A percentile compares a stretch with the other conserved stretches of the same genome.
Conservation (phyloP, 352 stramenopile species). For the Globisporangium nagaii region DNA sequence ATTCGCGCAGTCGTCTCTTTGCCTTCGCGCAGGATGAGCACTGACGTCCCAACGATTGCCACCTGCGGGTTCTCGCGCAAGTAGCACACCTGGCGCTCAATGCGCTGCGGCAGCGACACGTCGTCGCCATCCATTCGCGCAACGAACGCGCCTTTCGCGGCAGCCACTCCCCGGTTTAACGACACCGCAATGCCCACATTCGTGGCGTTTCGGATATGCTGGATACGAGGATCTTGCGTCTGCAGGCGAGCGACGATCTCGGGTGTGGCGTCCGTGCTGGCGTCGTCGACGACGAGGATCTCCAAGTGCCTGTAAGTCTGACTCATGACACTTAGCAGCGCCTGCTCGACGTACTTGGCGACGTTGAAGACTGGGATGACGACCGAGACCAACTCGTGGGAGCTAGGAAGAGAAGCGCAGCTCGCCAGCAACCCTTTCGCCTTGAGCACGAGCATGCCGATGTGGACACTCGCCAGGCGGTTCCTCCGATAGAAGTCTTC, state of each 20-base stretch:
- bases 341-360: conserved; percentile 29
- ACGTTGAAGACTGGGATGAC: conserved; percentile 76
- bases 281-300: conserved; percentile 71
- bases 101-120: conserved; percentile 43
- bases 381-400: conserved; percentile 44
- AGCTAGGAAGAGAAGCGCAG: no score
- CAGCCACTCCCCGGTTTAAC: conserved; percentile 63
- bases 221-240: conserved; percentile 22
- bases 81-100: conserved; percentile 48
- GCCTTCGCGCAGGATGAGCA: conserved; percentile 20
- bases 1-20: background rate
- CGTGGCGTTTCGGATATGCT: conserved; percentile 34
- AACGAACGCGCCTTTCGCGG: conserved; percentile 44
- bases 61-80: conserved; percentile 31
- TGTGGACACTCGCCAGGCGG: conserved; percentile 69
- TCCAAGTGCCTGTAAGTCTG: conserved; percentile 46
- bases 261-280: conserved; percentile 37
- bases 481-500: conserved; percentile 43
- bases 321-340: conserved; percentile 34
- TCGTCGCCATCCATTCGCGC: conserved; percentile 88
- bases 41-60: conserved; percentile 32
- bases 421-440: no score
- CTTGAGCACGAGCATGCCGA: conserved; percentile 60
- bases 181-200: conserved; percentile 57
- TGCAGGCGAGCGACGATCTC: conserved; percentile 44